phyloP scores from a whole-genome alignment of 2,329 filamentous ascomycete genomes.

The Didymella exigua region DNA sequence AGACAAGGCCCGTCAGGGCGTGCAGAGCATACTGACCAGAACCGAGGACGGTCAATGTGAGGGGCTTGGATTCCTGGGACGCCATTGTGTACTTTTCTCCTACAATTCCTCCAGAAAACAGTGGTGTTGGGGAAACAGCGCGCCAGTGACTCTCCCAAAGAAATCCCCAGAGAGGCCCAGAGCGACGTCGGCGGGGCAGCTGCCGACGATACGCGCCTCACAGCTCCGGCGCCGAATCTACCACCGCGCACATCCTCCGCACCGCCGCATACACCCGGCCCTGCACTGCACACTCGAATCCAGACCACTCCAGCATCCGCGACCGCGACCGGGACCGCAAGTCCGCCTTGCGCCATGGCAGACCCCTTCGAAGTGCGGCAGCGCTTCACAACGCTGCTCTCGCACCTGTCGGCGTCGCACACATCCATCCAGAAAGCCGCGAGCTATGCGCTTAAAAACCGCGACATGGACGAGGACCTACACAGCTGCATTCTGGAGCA shows the following conservation, averaged over 20 bases:
- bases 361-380: slow-evolving; percentile 99
- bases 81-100: slow-evolving; percentile 32
- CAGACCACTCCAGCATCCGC: background rate
- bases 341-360: slow-evolving; percentile 55
- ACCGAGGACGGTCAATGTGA: slow-evolving; percentile 80
- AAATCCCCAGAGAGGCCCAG: slow-evolving; percentile 3
- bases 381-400: slow-evolving; percentile 89
- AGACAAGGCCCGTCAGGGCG: background rate
- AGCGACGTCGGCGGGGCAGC: slow-evolving; percentile 19
- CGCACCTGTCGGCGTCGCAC: slow-evolving; percentile 88
- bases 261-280: slow-evolving; percentile 4
- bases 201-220: slow-evolving; percentile 31
- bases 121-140: slow-evolving; percentile 11
- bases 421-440: slow-evolving; percentile 90
- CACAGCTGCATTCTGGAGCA: slow-evolving; percentile 98
- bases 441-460: slow-evolving; percentile 91
- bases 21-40: slow-evolving; percentile 66
- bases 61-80: slow-evolving; percentile 45
- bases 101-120: background rate
- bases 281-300: background rate
- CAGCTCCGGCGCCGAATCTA: background rate
- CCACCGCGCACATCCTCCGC: background rate
- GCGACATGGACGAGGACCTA: slow-evolving; percentile 94
- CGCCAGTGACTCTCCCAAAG: slow-evolving; percentile 12
- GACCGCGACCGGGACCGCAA: background rate